Conservation (phyloP, 495 filamentous ascomycete species). For the Parathielavia appendiculata region DNA sequence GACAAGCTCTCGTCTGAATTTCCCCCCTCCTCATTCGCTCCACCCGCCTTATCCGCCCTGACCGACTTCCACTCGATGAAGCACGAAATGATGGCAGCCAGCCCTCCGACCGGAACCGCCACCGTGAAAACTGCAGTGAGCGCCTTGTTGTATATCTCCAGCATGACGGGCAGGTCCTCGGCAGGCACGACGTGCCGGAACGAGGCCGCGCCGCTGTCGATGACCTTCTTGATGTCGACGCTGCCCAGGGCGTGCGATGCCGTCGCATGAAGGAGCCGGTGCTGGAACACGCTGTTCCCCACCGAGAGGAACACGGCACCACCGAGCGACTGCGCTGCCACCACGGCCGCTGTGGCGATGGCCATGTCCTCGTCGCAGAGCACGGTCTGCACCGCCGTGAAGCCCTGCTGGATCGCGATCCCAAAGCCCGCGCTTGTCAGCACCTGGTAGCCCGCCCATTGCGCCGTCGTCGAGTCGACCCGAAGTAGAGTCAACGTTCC, state of each 20-base stretch:
- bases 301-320: constrained; percentile 58
- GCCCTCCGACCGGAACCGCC: constrained; percentile 33
- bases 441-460: constrained; percentile 64
- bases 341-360: constrained; percentile 56
- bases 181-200: constrained; percentile 32
- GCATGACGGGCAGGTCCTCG: constrained; percentile 27
- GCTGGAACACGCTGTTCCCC: constrained; percentile 57
- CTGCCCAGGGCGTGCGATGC: constrained; percentile 20
- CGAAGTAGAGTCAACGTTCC: constrained; percentile 61
- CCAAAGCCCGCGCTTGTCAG: constrained; percentile 55
- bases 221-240: constrained; percentile 29
- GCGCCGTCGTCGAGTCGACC: constrained; percentile 41
- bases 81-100: constrained; percentile 37
- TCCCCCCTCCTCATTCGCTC: background rate
- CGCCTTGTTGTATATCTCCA: constrained; percentile 32
- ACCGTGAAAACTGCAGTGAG: constrained; percentile 30
- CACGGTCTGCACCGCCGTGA: constrained; percentile 50
- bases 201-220: constrained; percentile 48
- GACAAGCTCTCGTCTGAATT: background rate
- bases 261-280: constrained; percentile 42
- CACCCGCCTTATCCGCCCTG: constrained; percentile 18
- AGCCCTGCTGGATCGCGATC: constrained; percentile 54
- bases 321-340: constrained; percentile 57
- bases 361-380: constrained; percentile 51
- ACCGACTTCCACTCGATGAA: constrained; percentile 51